These are phyloP conservation scores for Fusarium multiceps DNA, from an alignment of 2,329 filamentous ascomycete genomes.

Conservation along the genomic window DNA sequence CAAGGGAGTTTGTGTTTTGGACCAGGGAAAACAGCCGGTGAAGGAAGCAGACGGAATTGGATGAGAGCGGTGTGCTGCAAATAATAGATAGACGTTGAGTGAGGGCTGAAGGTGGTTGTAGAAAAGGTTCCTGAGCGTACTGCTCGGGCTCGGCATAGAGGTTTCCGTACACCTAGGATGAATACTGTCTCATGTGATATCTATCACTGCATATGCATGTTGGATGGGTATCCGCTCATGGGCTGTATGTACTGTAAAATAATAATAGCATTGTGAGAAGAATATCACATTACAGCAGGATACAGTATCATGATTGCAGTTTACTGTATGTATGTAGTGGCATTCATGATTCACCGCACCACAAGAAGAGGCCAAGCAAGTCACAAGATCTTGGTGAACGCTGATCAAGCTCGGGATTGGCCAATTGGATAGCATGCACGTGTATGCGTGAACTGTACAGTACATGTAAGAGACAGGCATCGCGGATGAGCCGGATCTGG, in stretches of 20 bases:
- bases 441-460: slow-evolving; percentile 1
- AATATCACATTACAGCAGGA: neutral
- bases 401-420: slow-evolving; percentile 29
- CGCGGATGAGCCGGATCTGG: slow-evolving; percentile 45
- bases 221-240: slow-evolving; percentile 5
- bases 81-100: slow-evolving; percentile 18
- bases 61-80: slow-evolving; percentile 16
- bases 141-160: slow-evolving; percentile 7
- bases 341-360: slow-evolving; percentile 26
- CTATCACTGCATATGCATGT: slow-evolving; percentile 1
- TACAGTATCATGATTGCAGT: slow-evolving; percentile 3
- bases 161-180: neutral
- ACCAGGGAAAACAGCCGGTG: slow-evolving; percentile 8
- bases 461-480: neutral
- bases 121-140: slow-evolving; percentile 1
- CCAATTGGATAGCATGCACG: slow-evolving; percentile 31
- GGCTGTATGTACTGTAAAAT: slow-evolving; percentile 16
- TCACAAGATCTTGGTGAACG: slow-evolving; percentile 36
- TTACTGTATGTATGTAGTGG: neutral
- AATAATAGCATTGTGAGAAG: slow-evolving; percentile 4
- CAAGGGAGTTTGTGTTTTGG: slow-evolving; percentile 25
- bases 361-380: slow-evolving; percentile 19
- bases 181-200: slow-evolving; percentile 10
- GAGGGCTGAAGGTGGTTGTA: slow-evolving; percentile 10
- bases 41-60: slow-evolving; percentile 5